Evolutionary conservation across 2,329 filamentous ascomycete species (phyloP).

Genomic region (Venturia oleaginea): DNA sequence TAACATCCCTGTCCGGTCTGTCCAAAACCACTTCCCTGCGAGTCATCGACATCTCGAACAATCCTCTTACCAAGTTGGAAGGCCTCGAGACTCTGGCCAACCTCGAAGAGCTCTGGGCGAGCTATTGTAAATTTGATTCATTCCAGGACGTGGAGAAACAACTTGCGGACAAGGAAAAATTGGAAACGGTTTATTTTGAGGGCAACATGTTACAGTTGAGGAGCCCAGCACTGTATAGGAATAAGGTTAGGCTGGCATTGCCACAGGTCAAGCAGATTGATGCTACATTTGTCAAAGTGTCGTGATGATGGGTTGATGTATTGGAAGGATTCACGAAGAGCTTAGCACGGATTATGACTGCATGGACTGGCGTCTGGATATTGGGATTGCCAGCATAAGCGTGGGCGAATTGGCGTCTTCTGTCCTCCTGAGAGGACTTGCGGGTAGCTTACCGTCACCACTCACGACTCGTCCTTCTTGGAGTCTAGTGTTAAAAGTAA

Average conservation of each 20-base stretch:
- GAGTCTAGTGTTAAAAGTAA: neutral
- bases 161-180: conserved; percentile 65
- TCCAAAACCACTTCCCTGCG: conserved; percentile 43
- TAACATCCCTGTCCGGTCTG: conserved; percentile 67
- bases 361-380: neutral
- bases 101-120: conserved; percentile 90
- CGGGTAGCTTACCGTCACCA: neutral
- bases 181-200: conserved; percentile 93
- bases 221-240: conserved; percentile 78
- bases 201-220: conserved; percentile 80
- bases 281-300: conserved; percentile 45
- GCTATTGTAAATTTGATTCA: conserved; percentile 71
- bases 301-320: neutral
- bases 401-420: neutral
- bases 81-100: conserved; percentile 60
- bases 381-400: neutral
- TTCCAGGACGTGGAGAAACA: conserved; percentile 76
- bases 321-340: neutral
- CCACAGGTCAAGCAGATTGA: conserved; percentile 91
- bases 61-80: conserved; percentile 65
- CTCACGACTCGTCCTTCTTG: neutral
- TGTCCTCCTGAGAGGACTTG: neutral
- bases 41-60: conserved; percentile 83
- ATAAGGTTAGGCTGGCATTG: conserved; percentile 81
- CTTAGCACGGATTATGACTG: neutral